Conservation (phyloP, 2,329 filamentous ascomycete species). For the Sporothrix dimorphospora region DNA sequence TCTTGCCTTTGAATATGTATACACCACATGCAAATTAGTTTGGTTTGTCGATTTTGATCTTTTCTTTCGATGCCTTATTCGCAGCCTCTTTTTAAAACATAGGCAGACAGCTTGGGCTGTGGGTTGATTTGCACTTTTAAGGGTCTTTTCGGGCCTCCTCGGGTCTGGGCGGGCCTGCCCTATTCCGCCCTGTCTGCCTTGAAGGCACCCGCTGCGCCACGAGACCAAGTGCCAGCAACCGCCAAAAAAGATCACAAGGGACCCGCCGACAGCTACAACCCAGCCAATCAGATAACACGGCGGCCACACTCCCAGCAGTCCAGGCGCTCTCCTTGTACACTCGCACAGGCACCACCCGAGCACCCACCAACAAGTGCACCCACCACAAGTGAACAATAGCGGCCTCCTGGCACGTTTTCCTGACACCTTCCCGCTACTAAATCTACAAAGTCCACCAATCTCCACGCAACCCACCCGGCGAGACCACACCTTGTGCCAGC, state of each 20-base stretch:
- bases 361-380: not conserved
- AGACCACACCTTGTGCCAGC: not conserved
- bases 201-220: slow-evolving; percentile 20
- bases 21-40: not conserved
- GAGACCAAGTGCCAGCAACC: not conserved
- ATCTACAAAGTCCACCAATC: not conserved
- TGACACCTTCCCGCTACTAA: not conserved
- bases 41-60: not conserved
- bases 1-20: too few species aligned
- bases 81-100: not conserved
- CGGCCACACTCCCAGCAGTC: not conserved
- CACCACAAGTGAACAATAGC: not conserved
- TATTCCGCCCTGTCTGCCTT: slow-evolving; percentile 22
- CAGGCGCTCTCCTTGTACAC: not conserved
- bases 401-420: not conserved
- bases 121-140: not conserved
- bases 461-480: not conserved
- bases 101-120: not conserved
- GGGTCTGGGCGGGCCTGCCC: too few species aligned
- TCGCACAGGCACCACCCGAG: not conserved
- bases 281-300: slow-evolving; percentile 22
- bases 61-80: not conserved
- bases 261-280: not conserved
- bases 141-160: too few species aligned
- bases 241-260: not conserved